Evolutionary conservation across 805 yeast species (phyloP).

Genomic region (Clavispora fructus): DNA sequence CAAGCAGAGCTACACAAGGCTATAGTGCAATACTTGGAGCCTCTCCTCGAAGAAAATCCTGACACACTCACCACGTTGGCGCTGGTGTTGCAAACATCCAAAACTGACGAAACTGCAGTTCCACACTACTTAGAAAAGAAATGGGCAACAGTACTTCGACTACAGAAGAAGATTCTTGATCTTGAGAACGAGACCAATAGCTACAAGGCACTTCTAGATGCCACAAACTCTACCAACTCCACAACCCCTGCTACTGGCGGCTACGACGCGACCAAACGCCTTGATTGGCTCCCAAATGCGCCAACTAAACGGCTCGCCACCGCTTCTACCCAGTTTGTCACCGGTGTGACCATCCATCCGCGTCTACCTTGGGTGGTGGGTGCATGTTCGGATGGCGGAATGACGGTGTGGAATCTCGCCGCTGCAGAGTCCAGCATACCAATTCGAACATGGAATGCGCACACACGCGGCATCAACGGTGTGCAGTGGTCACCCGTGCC

Average conservation of each 20-base stretch:
- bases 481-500: slow-evolving; percentile 48
- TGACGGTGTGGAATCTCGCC: slow-evolving; percentile 65
- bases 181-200: slow-evolving; percentile 55
- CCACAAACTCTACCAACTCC: slow-evolving; percentile 11
- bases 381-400: slow-evolving; percentile 67
- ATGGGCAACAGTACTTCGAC: slow-evolving; percentile 80
- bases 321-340: slow-evolving; percentile 52
- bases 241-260: slow-evolving; percentile 3
- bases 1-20: slow-evolving; percentile 43
- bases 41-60: slow-evolving; percentile 18
- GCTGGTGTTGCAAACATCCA: slow-evolving; percentile 9
- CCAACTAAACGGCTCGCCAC: slow-evolving; percentile 43
- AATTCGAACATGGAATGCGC: slow-evolving; percentile 63
- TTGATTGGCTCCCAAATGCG: slow-evolving; percentile 60
- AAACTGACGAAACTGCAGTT: slow-evolving; percentile 22
- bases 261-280: slow-evolving; percentile 15
- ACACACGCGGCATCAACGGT: slow-evolving; percentile 62
- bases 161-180: slow-evolving; percentile 69
- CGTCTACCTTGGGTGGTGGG: slow-evolving; percentile 57
- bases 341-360: slow-evolving; percentile 70
- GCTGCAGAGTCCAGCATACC: slow-evolving; percentile 54
- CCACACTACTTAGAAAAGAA: slow-evolving; percentile 60
- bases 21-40: slow-evolving; percentile 43
- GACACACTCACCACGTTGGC: neutral
- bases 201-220: slow-evolving; percentile 42